Evolutionary conservation across 1,284 basidiomycete species (phyloP).

Genomic region (Erythrobasidium hasegawianum): DNA sequence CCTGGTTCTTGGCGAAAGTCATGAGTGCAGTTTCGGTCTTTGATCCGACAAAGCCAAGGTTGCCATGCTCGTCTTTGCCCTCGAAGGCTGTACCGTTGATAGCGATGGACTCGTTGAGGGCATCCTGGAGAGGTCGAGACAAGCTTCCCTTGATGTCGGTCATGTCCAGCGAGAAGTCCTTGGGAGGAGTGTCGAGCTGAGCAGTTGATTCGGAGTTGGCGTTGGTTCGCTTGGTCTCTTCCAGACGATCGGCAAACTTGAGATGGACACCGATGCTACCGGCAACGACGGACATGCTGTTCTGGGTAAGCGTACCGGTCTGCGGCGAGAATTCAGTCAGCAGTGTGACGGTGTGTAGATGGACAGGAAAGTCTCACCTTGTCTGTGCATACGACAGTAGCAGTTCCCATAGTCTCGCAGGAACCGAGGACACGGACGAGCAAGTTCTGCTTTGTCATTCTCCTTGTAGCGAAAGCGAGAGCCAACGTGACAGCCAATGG

Average conservation of each 20-base stretch:
- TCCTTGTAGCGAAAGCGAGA: conserved; percentile 91
- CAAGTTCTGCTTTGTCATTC: conserved; percentile 91
- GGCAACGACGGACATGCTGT: conserved; percentile 92
- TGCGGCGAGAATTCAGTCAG: not conserved
- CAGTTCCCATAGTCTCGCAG: conserved; percentile 98
- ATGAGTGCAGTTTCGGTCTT: conserved; percentile 96
- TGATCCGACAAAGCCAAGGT: conserved; percentile 76
- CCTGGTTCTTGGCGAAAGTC: conserved; percentile 78
- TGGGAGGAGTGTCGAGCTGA: conserved; percentile 15
- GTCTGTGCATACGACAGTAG: conserved; percentile 92
- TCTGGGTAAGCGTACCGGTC: conserved; percentile 70
- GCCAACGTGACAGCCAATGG: conserved; percentile 95
- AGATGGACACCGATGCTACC: conserved; percentile 88
- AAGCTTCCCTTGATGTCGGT: conserved; percentile 63
- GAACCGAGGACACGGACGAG: conserved; percentile 92
- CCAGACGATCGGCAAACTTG: conserved; percentile 80
- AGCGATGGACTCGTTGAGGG: conserved; percentile 82
- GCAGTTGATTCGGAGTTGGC: conserved; percentile 52
- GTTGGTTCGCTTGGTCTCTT: conserved; percentile 74
- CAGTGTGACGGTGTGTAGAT: not conserved
- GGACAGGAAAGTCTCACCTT: conserved; percentile 67
- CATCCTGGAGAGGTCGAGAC: conserved; percentile 59
- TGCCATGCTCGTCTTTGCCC: conserved; percentile 65
- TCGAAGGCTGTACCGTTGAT: conserved; percentile 97
- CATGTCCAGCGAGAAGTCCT: conserved; percentile 83